Evolutionary conservation across 2,329 filamentous ascomycete genomes (phyloP).

Genomic region (Diaporthe citriasiana): DNA sequence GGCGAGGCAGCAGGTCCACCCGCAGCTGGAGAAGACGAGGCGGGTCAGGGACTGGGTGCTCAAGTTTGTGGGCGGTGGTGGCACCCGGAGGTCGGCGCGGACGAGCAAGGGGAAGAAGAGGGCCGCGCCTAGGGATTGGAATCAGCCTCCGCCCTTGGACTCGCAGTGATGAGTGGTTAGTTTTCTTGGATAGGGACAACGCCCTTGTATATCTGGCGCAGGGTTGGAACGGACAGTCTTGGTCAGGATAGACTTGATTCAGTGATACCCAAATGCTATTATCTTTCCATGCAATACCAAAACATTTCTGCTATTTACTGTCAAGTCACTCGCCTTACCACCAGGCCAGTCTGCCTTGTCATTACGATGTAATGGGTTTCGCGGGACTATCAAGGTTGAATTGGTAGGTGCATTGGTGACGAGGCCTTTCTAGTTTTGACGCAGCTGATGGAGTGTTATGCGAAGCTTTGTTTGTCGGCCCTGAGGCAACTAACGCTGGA

Average conservation of each 20-base stretch:
- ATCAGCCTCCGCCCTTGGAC: conserved; percentile 40
- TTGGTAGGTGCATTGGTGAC: background rate
- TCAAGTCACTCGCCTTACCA: conserved; percentile 12
- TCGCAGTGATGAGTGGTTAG: conserved; percentile 29
- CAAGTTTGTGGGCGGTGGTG: conserved; percentile 71
- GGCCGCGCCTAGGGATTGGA: conserved; percentile 38
- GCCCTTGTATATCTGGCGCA: background rate
- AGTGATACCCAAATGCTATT: conserved; percentile 11
- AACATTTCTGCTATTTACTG: background rate
- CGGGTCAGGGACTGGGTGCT: conserved; percentile 82
- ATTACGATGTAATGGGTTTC: background rate
- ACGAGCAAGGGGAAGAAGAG: conserved; percentile 46
- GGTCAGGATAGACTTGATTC: background rate
- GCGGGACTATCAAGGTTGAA: background rate
- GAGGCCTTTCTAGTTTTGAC: background rate
- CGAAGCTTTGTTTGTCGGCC: background rate
- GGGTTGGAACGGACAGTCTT: background rate
- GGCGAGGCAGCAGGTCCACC: conserved; percentile 48
- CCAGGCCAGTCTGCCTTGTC: conserved; percentile 9
- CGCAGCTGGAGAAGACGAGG: conserved; percentile 73
- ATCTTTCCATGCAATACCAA: background rate
- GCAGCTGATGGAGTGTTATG: background rate
- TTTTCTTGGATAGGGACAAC: background rate
- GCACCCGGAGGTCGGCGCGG: conserved; percentile 44
- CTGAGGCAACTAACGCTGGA: background rate